phyloP scores from a whole-genome alignment of 2,329 filamentous ascomycete species.

The Aureobasidium sp. region DNA sequence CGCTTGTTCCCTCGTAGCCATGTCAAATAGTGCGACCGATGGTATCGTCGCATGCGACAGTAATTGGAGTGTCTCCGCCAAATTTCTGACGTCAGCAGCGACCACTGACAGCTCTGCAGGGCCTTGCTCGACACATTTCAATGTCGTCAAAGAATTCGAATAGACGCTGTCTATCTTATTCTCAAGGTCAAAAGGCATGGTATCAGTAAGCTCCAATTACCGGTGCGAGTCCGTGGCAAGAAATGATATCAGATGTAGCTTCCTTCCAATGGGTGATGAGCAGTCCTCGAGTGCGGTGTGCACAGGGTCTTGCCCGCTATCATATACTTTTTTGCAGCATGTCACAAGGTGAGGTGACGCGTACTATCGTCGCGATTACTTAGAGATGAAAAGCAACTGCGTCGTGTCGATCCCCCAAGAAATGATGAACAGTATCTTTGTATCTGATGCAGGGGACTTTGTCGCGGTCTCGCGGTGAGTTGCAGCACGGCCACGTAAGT shows the following conservation, averaged over 20 bases:
- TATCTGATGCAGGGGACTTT: not conserved
- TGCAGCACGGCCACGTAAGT: conserved; percentile 6
- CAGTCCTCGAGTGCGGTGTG: not conserved
- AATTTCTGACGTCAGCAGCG: not conserved
- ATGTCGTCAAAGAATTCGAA: not conserved
- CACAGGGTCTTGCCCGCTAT: not conserved
- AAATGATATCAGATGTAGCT: not conserved
- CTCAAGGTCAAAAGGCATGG: conserved; percentile 6
- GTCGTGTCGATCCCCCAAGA: conserved; percentile 10
- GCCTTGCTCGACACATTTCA: not conserved
- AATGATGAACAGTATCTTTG: not conserved
- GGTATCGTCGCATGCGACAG: not conserved
- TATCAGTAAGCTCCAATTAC: not conserved
- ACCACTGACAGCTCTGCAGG: not conserved
- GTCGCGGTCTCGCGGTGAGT: not conserved
- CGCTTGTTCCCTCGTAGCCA: not conserved
- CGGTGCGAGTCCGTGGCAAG: not conserved
- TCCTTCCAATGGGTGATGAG: not conserved
- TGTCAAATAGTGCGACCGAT: not conserved
- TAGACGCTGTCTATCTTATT: not conserved
- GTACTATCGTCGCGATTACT: not conserved
- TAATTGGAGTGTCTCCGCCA: not conserved
- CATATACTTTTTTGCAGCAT: not conserved
- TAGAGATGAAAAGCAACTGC: not conserved
- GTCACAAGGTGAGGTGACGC: conserved; percentile 4